Evolutionary conservation across 139 green algal species (phyloP).

Genomic region (Picochlorum sp.): DNA sequence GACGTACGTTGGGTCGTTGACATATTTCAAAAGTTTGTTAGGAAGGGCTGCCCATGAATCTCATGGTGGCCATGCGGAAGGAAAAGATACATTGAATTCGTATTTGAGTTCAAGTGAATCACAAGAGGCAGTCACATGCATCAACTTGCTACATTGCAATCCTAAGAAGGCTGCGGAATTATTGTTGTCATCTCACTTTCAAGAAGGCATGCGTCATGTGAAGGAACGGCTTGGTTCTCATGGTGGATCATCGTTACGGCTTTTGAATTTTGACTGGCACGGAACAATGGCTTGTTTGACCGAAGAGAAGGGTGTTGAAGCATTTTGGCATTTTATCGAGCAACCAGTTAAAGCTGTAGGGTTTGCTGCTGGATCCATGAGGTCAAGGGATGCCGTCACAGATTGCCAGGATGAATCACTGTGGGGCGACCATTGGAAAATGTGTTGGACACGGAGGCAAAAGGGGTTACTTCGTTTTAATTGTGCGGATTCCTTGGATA

Average conservation of each 20-base stretch:
- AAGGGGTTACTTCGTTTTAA: conserved; percentile 83
- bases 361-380: conserved; percentile 5
- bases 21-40: conserved; percentile 73
- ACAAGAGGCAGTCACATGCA: conserved; percentile 62
- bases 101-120: neutral
- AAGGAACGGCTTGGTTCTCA: conserved; percentile 28
- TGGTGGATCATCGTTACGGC: neutral
- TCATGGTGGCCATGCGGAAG: neutral
- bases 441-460: conserved; percentile 49
- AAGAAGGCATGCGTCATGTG: conserved; percentile 48
- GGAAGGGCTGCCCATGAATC: conserved; percentile 45
- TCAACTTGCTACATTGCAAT: conserved; percentile 88
- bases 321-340: conserved; percentile 75
- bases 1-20: conserved; percentile 71
- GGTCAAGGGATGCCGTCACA: conserved; percentile 1
- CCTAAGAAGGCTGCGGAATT: conserved; percentile 53
- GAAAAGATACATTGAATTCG: neutral
- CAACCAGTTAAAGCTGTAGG: conserved; percentile 25
- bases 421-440: conserved; percentile 35
- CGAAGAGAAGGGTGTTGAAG: conserved; percentile 77
- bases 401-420: neutral
- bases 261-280: conserved; percentile 95
- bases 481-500: conserved; percentile 94
- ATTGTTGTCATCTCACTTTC: conserved; percentile 62
- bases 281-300: conserved; percentile 78